Percentiles rank a stretch among this genome's conserved stretches.
These are phyloP conservation scores for Aureobasidium melanogenum DNA, from an alignment of 2,329 filamentous ascomycete genomes.

Conservation along the genomic window DNA sequence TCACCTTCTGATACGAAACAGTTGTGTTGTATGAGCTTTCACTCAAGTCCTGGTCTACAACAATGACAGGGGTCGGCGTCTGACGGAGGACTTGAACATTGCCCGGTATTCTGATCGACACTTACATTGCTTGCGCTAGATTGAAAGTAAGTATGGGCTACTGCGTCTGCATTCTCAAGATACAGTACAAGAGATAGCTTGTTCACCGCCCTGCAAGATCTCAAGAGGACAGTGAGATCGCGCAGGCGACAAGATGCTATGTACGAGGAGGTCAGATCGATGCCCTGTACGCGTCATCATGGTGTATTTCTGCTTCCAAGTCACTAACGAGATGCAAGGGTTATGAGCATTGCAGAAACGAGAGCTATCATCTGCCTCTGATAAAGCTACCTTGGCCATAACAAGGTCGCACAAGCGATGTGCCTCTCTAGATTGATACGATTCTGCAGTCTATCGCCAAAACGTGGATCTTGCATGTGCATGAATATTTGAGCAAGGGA, in stretches of 20 bases:
- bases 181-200: neutral
- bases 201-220: neutral
- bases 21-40: neutral
- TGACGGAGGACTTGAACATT: neutral
- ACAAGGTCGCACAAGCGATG: neutral
- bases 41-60: neutral
- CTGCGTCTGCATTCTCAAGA: neutral
- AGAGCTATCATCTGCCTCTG: neutral
- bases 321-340: neutral
- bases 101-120: neutral
- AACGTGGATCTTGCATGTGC: neutral
- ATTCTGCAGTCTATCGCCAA: too few relatives aligned
- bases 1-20: neutral
- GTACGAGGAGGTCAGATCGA: neutral
- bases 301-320: neutral
- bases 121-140: neutral
- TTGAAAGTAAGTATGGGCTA: neutral
- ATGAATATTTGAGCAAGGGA: neutral
- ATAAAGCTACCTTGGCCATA: neutral
- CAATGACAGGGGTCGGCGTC: neutral
- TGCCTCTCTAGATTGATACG: neutral
- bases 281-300: neutral
- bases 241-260: neutral
- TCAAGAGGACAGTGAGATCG: neutral
- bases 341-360: neutral